Evolutionary conservation across 305 asterid species (phyloP), one percentile per base, ranked within the genome.

Genomic region (Fraxinus floribunda): DNA sequence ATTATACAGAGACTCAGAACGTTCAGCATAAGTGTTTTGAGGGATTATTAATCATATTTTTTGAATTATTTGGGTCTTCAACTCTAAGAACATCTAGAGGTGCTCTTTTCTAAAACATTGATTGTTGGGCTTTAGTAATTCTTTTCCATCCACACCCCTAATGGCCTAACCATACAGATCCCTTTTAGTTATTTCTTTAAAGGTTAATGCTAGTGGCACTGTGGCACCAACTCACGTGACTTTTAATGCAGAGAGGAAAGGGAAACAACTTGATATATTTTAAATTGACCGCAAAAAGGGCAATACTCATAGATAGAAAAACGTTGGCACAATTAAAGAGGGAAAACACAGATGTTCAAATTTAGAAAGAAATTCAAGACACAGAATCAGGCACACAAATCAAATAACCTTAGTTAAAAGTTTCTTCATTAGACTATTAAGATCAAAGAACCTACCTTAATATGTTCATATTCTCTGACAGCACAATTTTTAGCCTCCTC

Each of bases 401-500:
- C 4, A 75, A 46, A 46, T 11, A 46, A 46, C 55, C n/a, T 11
- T 44, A 11, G 55, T 46, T 46, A 52, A 3, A 36, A 41, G 13
- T 41, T 68, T 11, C 29, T 6, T 29, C 44, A 6, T 52, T 38
- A 39, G 38, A 38, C 64, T 6, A 62, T 7, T 78, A 81, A 73
- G 76, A 49, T 68, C 38, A 79, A 80, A 84, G 83, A 88, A 68
- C 80, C 34, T 89, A 93, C 98, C 98, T 93, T 93, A 85, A 95
- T 91, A 78, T 84, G 88, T 79, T 93, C 93, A 81, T 93, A 95
- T 80, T 95, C 98, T 84, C 82, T 82, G 79, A 88, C 87, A 68
- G 98, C 98, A 86, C 89, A 78, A 84, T 18, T 85, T 88, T 92
- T 92, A 84, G 95, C 97, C 81, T 90, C 91, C 88, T 93, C 98